phyloP scores from a whole-genome alignment of 305 asterid genomes.

The Fraxinus nigra region DNA sequence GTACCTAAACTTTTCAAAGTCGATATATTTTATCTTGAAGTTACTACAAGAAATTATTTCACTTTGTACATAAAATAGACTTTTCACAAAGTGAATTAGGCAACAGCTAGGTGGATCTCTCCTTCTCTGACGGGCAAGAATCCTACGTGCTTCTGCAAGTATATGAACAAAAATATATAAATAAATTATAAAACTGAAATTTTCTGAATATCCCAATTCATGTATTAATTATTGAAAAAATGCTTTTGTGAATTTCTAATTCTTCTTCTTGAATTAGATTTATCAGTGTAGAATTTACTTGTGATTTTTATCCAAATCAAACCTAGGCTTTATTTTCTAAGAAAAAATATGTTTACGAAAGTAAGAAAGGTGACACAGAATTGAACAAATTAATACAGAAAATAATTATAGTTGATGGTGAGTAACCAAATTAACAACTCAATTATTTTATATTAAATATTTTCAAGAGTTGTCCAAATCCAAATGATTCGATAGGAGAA shows the following conservation, averaged over 20 bases:
- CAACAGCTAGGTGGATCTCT: slow-evolving; percentile 62
- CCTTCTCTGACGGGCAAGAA: slow-evolving; percentile 62
- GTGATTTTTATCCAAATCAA: too few species aligned
- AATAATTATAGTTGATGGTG: not conserved
- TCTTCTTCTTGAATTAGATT: not conserved
- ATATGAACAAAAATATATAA: not conserved
- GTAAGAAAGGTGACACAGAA: not conserved
- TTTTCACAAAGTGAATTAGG: not conserved
- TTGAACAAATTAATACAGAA: too few species aligned
- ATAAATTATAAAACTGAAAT: not conserved
- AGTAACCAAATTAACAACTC: not conserved
- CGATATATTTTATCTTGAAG: not conserved
- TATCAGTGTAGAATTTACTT: too few species aligned
- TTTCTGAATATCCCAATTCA: not conserved
- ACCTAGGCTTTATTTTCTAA: too few species aligned
- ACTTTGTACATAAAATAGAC: not conserved
- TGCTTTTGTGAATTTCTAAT: not conserved
- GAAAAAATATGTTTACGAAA: too few species aligned
- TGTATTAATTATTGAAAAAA: too few species aligned
- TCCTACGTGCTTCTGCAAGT: slow-evolving; percentile 70
- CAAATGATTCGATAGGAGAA: not conserved
- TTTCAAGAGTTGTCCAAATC: not conserved
- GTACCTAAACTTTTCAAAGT: not conserved
- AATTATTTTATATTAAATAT: not conserved
- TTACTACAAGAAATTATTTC: not conserved